phyloP scores from a whole-genome alignment of 495 filamentous ascomycete species.

The Hamigera avellanea region DNA sequence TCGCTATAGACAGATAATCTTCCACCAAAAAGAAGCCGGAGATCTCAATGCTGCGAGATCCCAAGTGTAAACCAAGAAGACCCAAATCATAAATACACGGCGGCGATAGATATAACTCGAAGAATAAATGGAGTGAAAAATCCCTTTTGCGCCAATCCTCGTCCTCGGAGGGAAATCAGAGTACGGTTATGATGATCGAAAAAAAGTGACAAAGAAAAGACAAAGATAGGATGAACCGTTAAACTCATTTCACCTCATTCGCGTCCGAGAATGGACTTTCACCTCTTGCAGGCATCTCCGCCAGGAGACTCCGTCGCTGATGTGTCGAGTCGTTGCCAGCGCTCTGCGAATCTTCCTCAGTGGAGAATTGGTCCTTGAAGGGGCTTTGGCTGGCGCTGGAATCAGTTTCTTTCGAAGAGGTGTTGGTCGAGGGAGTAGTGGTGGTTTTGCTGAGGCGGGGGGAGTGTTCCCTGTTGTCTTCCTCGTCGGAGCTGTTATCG shows the following conservation, averaged over 20 bases:
- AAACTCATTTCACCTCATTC: slow-evolving; percentile 48
- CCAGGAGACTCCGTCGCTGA: slow-evolving; percentile 12
- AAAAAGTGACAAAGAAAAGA: not conserved
- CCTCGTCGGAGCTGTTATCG: slow-evolving; percentile 28
- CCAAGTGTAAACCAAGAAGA: no score
- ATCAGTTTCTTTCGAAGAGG: slow-evolving; percentile 9
- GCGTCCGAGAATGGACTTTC: slow-evolving; percentile 36
- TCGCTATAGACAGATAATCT: no score
- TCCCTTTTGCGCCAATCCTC: no score
- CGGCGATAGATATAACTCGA: no score
- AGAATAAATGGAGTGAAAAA: no score
- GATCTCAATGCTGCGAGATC: no score
- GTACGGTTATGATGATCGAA: not conserved
- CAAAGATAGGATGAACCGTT: not conserved
- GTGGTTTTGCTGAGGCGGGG: slow-evolving; percentile 7
- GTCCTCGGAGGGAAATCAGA: not conserved
- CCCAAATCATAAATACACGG: no score
- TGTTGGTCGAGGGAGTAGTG: slow-evolving; percentile 5
- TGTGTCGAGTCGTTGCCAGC: slow-evolving; percentile 1
- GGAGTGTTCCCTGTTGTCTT: slow-evolving; percentile 14
- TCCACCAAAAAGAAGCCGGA: no score
- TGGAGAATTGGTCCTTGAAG: slow-evolving; percentile 42
- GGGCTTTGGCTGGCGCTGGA: slow-evolving; percentile 40
- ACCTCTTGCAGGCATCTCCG: slow-evolving; percentile 14
- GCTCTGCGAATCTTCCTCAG: slow-evolving; percentile 1